Conservation (phyloP, 2,329 filamentous ascomycete species). For the Trichoderma guizhouense region DNA sequence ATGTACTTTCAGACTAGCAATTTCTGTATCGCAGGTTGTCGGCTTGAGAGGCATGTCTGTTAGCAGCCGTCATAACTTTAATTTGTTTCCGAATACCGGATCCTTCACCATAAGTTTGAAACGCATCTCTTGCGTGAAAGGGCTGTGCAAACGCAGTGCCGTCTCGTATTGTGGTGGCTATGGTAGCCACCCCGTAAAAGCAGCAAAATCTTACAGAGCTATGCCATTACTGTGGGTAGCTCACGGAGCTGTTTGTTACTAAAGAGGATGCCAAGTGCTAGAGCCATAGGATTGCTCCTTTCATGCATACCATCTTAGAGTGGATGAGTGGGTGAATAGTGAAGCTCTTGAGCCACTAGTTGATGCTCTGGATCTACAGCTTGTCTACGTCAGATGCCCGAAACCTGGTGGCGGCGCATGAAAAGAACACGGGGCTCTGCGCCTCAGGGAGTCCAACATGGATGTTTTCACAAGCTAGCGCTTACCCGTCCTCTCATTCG, state of each 20-base stretch:
- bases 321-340: neutral
- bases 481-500: neutral
- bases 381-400: neutral
- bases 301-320: neutral
- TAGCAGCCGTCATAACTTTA: neutral
- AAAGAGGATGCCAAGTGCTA: neutral
- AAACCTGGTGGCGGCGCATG: neutral
- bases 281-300: neutral
- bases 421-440: neutral
- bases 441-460: neutral
- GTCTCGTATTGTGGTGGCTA: neutral
- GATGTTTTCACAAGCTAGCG: constrained; percentile 4
- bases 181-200: neutral
- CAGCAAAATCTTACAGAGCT: neutral
- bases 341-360: neutral
- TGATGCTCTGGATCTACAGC: neutral
- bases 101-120: neutral
- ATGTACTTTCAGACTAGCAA: neutral
- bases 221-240: neutral
- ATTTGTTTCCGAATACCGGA: neutral
- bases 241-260: neutral
- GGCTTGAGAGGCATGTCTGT: neutral
- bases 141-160: neutral
- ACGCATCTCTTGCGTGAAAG: neutral
- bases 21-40: neutral